Evolutionary conservation across 805 yeast genomes (phyloP).

Genomic region (Zygotorulaspora sp.): DNA sequence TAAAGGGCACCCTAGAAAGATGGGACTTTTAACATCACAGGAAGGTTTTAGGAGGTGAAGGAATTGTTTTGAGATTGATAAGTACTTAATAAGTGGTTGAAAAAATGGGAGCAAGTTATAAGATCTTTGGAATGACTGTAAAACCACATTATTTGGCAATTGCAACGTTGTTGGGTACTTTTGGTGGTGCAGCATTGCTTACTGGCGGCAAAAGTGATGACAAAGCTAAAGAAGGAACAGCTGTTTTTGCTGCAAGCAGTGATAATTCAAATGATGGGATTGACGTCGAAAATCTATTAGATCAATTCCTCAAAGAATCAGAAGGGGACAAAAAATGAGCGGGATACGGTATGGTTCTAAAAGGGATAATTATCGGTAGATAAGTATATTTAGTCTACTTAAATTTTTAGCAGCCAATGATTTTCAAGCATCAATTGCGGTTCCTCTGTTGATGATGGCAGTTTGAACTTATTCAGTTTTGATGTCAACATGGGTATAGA

Average conservation of each 20-base stretch:
- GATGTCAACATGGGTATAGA: no score
- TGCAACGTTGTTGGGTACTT: conserved; percentile 46
- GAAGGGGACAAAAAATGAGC: conserved; percentile 7
- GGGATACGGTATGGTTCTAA: no score
- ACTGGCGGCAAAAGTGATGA: conserved; percentile 8
- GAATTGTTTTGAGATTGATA: no score
- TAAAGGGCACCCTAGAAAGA: not conserved
- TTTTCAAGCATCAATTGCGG: no score
- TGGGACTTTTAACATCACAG: no score
- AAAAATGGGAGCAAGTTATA: conserved; percentile 49
- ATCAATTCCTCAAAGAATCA: conserved; percentile 24
- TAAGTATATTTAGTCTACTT: no score
- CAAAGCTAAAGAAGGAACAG: conserved; percentile 4
- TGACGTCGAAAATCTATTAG: conserved; percentile 27
- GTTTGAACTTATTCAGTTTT: no score
- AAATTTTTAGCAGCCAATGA: no score
- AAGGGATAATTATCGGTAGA: no score
- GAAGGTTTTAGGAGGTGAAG: no score
- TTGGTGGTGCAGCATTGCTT: conserved; percentile 20
- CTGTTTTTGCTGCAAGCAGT: not conserved
- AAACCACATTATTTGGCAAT: conserved; percentile 82
- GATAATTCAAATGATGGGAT: conserved; percentile 15
- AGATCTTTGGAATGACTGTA: conserved; percentile 76
- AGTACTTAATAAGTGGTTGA: no score
- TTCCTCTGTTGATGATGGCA: no score